Evolutionary conservation across 495 filamentous ascomycete species (phyloP), one percentile per base, ranked within the genome.

Genomic region (Tirmania nivea): DNA sequence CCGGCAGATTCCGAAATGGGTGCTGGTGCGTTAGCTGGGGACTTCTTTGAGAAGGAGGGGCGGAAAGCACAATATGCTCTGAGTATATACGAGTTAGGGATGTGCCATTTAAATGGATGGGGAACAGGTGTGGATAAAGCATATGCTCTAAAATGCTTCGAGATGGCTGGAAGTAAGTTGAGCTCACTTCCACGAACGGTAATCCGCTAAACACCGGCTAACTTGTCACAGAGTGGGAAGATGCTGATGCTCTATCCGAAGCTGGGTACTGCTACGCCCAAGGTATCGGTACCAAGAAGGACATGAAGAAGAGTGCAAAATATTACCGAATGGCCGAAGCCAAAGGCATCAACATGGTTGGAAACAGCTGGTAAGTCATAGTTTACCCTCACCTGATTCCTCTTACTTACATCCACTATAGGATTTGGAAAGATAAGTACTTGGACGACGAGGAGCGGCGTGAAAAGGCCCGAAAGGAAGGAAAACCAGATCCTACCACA

Each of bases 31-130:
- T 73, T 77, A 17, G 25, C 25, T 31, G 25, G 25, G 25, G 80
- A 89, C 64, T 59, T 77, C 1, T 58, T 73, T 47, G 82, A 84
- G 59, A 75, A 74, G 49, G 90, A 90, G 67, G 78, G 79, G 3
- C 78, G 84, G 47, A 81, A 85, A 54, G 84, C 89, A 11, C 88
- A 95, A 60, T 94, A 95, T 66, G 90, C 90, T 1, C 70, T 95
- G 53, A 86, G 86, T 63, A 84, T 95, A 35, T 97, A 97, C 56
- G 90, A 97, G 69, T 70, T 97, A 17, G 90, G 90, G 7, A 83
- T 94, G n/a, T 90, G 84, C 67, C 84, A 95, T 65, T 81, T 95
- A 76, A 94, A 97, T 58, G 90, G 90, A 2, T 97, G 90, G 90
- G 90, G 90, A 5, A 90, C 88, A 48, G 79, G 88, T 58, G 85